These are phyloP conservation scores for Jackrogersella minutella DNA, from an alignment of 495 filamentous ascomycete species.

Conservation along the genomic window DNA sequence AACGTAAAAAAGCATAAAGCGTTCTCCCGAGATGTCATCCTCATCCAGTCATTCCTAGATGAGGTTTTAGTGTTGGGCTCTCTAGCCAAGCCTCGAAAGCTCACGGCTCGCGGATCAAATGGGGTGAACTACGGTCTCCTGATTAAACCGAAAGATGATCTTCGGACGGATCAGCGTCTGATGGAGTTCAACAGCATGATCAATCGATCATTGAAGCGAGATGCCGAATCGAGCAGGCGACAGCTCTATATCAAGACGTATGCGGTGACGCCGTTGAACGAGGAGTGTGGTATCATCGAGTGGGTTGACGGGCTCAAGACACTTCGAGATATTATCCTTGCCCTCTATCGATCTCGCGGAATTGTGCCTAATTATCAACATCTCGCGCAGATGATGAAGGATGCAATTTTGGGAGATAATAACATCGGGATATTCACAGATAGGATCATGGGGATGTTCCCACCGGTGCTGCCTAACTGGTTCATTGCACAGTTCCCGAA, in stretches of 20 bases:
- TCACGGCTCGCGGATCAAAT: conserved; percentile 87
- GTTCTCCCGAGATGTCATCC: conserved; percentile 71
- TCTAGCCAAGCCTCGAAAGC: conserved; percentile 88
- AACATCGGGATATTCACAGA: conserved; percentile 74
- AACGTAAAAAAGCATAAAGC: conserved; percentile 77
- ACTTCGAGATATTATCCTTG: conserved; percentile 87
- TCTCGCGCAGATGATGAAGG: conserved; percentile 57
- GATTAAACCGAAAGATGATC: conserved; percentile 97
- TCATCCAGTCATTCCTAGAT: conserved; percentile 73
- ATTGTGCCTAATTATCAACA: conserved; percentile 61
- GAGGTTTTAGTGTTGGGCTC: conserved; percentile 90
- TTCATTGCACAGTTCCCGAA: conserved; percentile 95
- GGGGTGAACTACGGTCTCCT: conserved; percentile 86
- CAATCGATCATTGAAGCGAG: conserved; percentile 88
- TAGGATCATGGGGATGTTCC: conserved; percentile 71
- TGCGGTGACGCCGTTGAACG: conserved; percentile 93
- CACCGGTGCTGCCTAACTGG: conserved; percentile 88
- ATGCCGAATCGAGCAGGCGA: conserved; percentile 86
- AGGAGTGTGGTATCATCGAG: conserved; percentile 97
- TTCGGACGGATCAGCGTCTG: conserved; percentile 93
- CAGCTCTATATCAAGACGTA: conserved; percentile 92
- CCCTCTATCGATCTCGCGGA: conserved; percentile 74
- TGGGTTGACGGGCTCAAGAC: conserved; percentile 98
- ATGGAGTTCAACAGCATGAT: conserved; percentile 99
- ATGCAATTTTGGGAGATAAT: conserved; percentile 50